Percentiles rank a stretch among this genome's conserved stretches.
phyloP scores from a whole-genome alignment of 176 grass and related monocot genomes.

The Metroxylon sagu region DNA sequence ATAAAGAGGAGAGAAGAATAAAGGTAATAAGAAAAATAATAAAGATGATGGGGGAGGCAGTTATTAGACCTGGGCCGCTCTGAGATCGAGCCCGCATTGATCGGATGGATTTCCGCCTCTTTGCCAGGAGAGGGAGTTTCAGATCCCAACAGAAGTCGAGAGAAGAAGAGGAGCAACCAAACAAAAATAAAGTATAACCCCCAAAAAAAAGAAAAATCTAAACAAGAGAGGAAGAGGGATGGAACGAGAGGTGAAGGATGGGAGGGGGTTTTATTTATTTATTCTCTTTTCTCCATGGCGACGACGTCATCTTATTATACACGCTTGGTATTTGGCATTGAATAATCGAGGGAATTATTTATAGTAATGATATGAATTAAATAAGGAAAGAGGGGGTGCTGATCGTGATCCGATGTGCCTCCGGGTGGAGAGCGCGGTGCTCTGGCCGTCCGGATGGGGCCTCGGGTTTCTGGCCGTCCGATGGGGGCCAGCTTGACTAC shows the following conservation, averaged over 20 bases:
- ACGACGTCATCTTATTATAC: background rate
- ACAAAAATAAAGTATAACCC: background rate
- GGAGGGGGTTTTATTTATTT: background rate
- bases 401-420: too few relatives aligned
- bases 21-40: background rate
- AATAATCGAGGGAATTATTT: too few relatives aligned
- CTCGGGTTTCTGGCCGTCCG: too few relatives aligned
- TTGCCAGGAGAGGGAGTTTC: background rate
- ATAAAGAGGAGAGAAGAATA: background rate
- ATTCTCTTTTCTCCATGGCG: background rate
- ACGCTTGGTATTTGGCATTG: too few relatives aligned
- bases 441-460: too few relatives aligned
- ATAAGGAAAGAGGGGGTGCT: too few relatives aligned
- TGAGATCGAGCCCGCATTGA: background rate
- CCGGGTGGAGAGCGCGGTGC: too few relatives aligned
- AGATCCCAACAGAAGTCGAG: slow-evolving; percentile 5
- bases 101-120: slow-evolving; percentile 11
- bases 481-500: too few relatives aligned
- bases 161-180: background rate
- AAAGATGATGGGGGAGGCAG: background rate
- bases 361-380: too few relatives aligned
- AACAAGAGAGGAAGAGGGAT: background rate
- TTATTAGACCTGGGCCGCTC: background rate
- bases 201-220: background rate
- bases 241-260: too few relatives aligned